Evolutionary conservation across 441 rosid species (phyloP), one percentile per base, ranked within the genome.

Genomic region (Croton setiger): DNA sequence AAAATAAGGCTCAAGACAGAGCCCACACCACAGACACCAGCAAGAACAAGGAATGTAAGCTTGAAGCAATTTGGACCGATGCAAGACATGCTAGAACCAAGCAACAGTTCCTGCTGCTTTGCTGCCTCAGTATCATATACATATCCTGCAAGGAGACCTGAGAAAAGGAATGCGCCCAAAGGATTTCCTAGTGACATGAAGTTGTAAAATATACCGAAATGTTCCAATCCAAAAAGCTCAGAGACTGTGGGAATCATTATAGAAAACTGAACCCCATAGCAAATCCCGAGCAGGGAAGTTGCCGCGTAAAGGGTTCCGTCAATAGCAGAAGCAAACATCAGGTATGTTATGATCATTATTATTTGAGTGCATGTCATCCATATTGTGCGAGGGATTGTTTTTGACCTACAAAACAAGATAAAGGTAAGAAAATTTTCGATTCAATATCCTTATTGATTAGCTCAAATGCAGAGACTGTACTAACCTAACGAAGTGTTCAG

Each of bases 401-500:
- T 83, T 18, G 93, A 76, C 87, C 98, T 91, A 83, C 74, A 75
- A 56, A 21, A 62, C 12, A 18, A 44, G 4, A 33, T 35, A 53
- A 27, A 27, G 20, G 7, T 36, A 36, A 15, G 13, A 18, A 14
- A 54, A 23, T 9, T 23, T 23, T 15, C 14, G 8, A 63, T 31
- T n/a, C 4, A 57, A 12, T 36, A 14, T 5, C 36, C 23, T 44
- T 12, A 44, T 3, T 31, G 45, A 55, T 18, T 33, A 13, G 53
- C 52, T 12, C 20, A 49, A 43, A 44, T 14, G 11, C 39, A 23
- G 6, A 31, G 75, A 43, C 60, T 66, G 72, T n/a, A 56, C 69
- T 75, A 55, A 90, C 98, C 84, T 89, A 75, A 91, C 94, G 68
- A 90, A 91, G 83, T 90, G 84, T 79, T 91, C 97, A 18, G 98